Percentiles rank a stretch among this genome's conserved stretches.
Evolutionary conservation across 257 asterid genomes (phyloP).

Genomic region (Anisodus acutangulus): DNA sequence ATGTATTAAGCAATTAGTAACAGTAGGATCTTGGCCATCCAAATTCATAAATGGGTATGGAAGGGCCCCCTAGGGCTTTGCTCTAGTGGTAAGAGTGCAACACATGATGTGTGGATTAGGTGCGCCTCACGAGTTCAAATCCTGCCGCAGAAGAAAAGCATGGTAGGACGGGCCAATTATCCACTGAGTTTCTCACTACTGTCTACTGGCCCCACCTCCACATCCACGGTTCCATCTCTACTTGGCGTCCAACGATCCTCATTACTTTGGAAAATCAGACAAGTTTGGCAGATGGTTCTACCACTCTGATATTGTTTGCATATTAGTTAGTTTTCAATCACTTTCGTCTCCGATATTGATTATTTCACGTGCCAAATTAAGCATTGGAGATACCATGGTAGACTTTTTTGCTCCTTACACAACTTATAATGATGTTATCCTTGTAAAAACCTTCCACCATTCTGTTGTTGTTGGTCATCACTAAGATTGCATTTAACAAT

Average conservation of each 20-base stretch:
- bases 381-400: background rate
- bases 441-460: background rate
- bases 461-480: background rate
- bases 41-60: background rate
- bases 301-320: background rate
- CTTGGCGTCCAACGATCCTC: background rate
- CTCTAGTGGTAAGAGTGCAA: background rate
- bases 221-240: background rate
- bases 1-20: background rate
- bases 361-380: background rate
- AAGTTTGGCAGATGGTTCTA: background rate
- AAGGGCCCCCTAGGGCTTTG: background rate
- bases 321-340: background rate
- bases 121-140: background rate
- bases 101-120: background rate
- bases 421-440: slow-evolving; percentile 4
- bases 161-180: background rate
- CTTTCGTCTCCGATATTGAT: background rate
- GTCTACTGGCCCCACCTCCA: background rate
- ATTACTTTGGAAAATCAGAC: background rate
- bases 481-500: background rate
- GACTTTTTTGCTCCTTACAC: background rate
- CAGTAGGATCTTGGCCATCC: background rate
- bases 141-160: background rate
- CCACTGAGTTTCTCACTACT: background rate